Conservation (phyloP, 495 filamentous ascomycete genomes). For the Aspergillus affinis region DNA sequence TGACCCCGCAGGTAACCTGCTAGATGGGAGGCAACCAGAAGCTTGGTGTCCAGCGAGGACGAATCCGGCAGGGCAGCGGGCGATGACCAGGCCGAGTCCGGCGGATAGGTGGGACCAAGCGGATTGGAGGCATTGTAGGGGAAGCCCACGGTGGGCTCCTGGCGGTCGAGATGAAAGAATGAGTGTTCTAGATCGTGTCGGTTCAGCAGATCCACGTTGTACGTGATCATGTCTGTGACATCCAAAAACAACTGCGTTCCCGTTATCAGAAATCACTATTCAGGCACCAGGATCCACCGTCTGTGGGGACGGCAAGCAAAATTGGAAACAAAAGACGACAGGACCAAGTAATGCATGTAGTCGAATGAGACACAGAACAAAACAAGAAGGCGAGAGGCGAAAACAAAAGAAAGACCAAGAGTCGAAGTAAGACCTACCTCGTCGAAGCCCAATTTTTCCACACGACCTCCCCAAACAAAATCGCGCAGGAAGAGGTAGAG, state of each 20-base stretch:
- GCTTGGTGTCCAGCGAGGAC: constrained; percentile 45
- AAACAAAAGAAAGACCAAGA: constrained; percentile 5
- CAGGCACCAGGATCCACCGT: constrained; percentile 2
- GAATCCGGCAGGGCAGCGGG: constrained; percentile 3
- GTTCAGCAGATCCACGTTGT: constrained; percentile 74
- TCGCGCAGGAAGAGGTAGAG: constrained; percentile 67
- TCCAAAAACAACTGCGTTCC: constrained; percentile 55
- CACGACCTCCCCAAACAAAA: constrained; percentile 71
- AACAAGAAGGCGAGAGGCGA: constrained; percentile 4
- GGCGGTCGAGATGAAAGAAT: constrained; percentile 75
- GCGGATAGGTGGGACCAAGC: constrained; percentile 58
- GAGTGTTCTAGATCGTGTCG: constrained; percentile 59
- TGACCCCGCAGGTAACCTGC: constrained; percentile 66
- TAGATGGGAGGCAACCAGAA: constrained; percentile 73
- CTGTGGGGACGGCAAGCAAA: background rate
- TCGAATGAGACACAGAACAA: background rate
- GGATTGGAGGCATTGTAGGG: constrained; percentile 66
- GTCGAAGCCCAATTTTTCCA: constrained; percentile 83
- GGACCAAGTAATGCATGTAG: background rate
- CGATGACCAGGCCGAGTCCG: background rate
- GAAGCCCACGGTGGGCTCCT: constrained; percentile 80
- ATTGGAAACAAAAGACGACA: background rate
- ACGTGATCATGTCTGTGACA: constrained; percentile 79
- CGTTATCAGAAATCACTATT: constrained; percentile 4
- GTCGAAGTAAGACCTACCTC: constrained; percentile 51